A percentile compares a stretch with the other conserved stretches of the same genome.
Evolutionary conservation across 768 basidiomycete species (phyloP).

Genomic region (Hypsizygus marmoreus): DNA sequence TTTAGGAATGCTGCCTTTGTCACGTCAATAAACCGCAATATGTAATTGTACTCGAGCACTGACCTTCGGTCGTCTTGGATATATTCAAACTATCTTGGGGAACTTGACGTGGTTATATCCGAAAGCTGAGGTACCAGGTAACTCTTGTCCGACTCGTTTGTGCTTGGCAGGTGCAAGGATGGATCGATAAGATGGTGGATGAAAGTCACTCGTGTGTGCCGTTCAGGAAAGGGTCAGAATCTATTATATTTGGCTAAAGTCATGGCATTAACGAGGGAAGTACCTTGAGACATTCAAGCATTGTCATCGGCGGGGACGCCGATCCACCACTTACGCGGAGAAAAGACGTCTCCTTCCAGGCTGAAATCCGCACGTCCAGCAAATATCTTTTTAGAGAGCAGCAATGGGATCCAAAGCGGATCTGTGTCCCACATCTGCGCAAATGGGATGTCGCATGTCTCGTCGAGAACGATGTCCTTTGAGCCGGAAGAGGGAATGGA

Average conservation of each 20-base stretch:
- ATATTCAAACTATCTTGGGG: conserved; percentile 3
- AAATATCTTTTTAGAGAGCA: conserved; percentile 44
- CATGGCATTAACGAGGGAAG: too few relatives aligned
- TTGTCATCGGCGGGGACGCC: conserved; percentile 20
- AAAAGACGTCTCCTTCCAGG: conserved; percentile 29
- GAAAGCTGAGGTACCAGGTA: too few relatives aligned
- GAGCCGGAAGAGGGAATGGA: conserved; percentile 25
- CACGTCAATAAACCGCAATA: too few relatives aligned
- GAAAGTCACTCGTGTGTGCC: too few relatives aligned
- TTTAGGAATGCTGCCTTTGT: conserved; percentile 17
- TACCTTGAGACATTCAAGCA: not conserved
- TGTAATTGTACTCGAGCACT: too few relatives aligned
- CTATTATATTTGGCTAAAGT: too few relatives aligned
- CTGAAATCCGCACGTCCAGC: conserved; percentile 48
- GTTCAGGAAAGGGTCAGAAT: too few relatives aligned
- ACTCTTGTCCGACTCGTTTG: too few relatives aligned
- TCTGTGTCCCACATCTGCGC: conserved; percentile 66
- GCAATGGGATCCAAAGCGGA: conserved; percentile 65
- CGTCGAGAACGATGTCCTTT: not conserved
- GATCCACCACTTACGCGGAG: conserved; percentile 49
- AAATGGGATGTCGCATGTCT: conserved; percentile 55
- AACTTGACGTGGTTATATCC: too few relatives aligned
- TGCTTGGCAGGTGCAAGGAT: too few relatives aligned
- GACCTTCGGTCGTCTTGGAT: too few relatives aligned
- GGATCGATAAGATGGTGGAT: too few relatives aligned